These are phyloP conservation scores for Aristolochia contorta DNA, from an alignment of 164 flowering plant genomes.

Conservation along the genomic window DNA sequence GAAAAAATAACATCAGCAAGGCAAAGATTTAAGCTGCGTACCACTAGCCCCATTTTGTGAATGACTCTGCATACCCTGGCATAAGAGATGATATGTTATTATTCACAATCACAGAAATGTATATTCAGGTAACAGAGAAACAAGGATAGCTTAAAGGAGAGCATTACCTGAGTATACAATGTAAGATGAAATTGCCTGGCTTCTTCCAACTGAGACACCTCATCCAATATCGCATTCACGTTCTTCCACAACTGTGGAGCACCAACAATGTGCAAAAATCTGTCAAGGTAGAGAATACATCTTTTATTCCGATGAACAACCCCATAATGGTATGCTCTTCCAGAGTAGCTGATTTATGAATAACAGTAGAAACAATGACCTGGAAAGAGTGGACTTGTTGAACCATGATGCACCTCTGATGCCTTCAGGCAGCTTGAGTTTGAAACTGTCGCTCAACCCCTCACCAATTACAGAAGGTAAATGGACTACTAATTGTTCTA, in stretches of 20 bases:
- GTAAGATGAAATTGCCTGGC: slow-evolving; percentile 71
- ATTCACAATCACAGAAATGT: not conserved
- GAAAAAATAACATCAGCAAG: not conserved
- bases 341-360: not conserved
- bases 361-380: slow-evolving; percentile 25
- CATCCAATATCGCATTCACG: slow-evolving; percentile 36
- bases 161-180: slow-evolving; percentile 56
- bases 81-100: slow-evolving; percentile 4
- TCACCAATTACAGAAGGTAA: slow-evolving; percentile 30
- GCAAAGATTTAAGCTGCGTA: slow-evolving; percentile 7
- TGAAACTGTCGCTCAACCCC: slow-evolving; percentile 34
- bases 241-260: slow-evolving; percentile 32
- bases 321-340: not conserved
- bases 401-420: slow-evolving; percentile 49
- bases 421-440: slow-evolving; percentile 37
- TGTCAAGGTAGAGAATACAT: slow-evolving; percentile 15
- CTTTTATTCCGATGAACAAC: not conserved
- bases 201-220: slow-evolving; percentile 77
- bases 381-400: slow-evolving; percentile 56
- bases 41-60: slow-evolving; percentile 22
- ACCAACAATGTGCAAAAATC: slow-evolving; percentile 52
- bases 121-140: not conserved
- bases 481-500: slow-evolving; percentile 45
- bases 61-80: slow-evolving; percentile 28
- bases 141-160: slow-evolving; percentile 1